Percentiles rank a stretch among this genome's conserved stretches.
Conservation (phyloP, 106 monocot species). For the Ottelia alismoides region DNA sequence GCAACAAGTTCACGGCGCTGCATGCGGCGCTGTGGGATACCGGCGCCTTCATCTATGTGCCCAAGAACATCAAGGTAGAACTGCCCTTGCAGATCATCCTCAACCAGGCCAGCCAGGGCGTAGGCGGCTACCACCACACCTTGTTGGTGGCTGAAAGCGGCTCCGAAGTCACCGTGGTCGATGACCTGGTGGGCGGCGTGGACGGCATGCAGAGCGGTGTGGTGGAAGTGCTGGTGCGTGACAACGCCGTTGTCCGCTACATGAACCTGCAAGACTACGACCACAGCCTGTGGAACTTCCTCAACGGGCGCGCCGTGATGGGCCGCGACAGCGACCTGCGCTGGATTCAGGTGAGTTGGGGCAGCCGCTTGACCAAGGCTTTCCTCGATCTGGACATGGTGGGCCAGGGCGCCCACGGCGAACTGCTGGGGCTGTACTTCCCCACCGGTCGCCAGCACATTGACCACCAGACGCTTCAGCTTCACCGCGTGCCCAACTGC, state of each 20-base stretch:
- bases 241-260: background rate
- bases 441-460: background rate
- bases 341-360: no score
- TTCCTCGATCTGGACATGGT: no score
- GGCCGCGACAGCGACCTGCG: no score
- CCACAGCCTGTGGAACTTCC: background rate
- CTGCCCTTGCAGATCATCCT: background rate
- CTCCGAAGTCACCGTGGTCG: background rate
- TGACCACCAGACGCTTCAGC: background rate
- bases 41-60: background rate
- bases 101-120: no score
- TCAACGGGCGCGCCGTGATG: background rate
- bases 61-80: background rate
- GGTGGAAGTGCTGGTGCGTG: background rate
- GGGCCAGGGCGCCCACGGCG: background rate
- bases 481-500: background rate
- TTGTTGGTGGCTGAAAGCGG: background rate
- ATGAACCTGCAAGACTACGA: background rate
- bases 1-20: background rate
- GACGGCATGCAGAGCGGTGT: background rate
- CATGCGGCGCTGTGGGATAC: background rate
- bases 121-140: background rate
- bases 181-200: background rate
- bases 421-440: background rate
- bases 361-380: no score